Conservation (phyloP, 2,329 filamentous ascomycete species). For the Colletotrichum abscissum region DNA sequence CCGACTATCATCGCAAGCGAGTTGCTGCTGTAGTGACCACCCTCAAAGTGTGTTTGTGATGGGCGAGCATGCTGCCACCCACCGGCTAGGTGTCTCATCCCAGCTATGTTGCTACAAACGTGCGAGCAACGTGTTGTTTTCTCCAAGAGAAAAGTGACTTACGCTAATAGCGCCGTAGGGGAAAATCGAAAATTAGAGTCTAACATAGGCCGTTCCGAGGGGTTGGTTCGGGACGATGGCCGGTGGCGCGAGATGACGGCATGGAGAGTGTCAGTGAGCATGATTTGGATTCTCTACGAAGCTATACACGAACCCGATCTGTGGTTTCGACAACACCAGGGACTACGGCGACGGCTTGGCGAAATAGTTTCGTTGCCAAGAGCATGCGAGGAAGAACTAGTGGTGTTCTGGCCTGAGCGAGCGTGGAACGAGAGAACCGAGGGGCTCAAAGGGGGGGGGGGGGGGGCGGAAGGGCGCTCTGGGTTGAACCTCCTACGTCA, state of each 20-base stretch:
- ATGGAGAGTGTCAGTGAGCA: constrained; percentile 3
- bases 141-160: neutral
- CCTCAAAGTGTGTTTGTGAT: neutral
- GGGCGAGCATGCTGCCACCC: constrained; percentile 1
- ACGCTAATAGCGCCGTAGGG: neutral
- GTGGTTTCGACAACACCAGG: constrained; percentile 10
- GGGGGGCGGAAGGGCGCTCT: constrained; percentile 6
- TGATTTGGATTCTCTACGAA: constrained; percentile 4
- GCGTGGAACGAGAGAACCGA: neutral
- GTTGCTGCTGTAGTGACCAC: neutral
- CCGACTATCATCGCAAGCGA: constrained; percentile 28
- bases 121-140: neutral
- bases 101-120: neutral
- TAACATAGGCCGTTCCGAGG: constrained; percentile 17
- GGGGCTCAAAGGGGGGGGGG: neutral
- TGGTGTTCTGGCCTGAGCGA: constrained; percentile 21
- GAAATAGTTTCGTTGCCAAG: constrained; percentile 20
- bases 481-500: constrained; percentile 31
- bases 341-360: constrained; percentile 15
- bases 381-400: constrained; percentile 7
- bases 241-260: constrained; percentile 18
- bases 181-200: neutral
- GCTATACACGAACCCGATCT: neutral
- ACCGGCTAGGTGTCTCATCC: neutral
- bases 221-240: constrained; percentile 14